Percentiles rank a stretch among this genome's conserved stretches.
Evolutionary conservation across 1,139 yeast genomes (phyloP).

Genomic region (Geotrichum cucujoidarum): DNA sequence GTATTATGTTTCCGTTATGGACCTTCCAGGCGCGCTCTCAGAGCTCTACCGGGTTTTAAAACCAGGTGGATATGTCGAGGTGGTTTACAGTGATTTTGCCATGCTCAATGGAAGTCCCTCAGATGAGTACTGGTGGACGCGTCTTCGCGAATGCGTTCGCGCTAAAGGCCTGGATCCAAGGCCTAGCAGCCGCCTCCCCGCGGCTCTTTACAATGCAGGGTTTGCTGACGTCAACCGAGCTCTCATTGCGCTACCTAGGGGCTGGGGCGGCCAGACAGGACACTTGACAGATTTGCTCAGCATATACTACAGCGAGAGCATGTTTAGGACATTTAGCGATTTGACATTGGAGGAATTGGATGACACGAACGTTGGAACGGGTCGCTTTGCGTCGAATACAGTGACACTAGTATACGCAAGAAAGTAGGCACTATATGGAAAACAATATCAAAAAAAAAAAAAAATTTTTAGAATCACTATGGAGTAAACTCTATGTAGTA

Average conservation of each 20-base stretch:
- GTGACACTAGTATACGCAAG: background rate
- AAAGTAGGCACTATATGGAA: too few relatives aligned
- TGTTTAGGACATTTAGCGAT: slow-evolving; percentile 29
- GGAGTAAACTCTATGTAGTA: background rate
- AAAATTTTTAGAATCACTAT: too few relatives aligned
- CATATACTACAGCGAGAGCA: slow-evolving; percentile 30
- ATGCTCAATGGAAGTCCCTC: slow-evolving; percentile 23
- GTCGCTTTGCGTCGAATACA: background rate
- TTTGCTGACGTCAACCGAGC: slow-evolving; percentile 32
- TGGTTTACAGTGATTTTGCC: slow-evolving; percentile 34
- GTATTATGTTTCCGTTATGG: slow-evolving; percentile 31
- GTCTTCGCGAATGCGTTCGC: slow-evolving; percentile 27
- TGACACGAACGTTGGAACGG: background rate
- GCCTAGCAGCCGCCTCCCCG: slow-evolving; percentile 31
- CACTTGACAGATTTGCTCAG: slow-evolving; percentile 32
- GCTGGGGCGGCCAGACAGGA: slow-evolving; percentile 36
- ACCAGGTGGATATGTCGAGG: slow-evolving; percentile 40
- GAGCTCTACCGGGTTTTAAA: slow-evolving; percentile 40
- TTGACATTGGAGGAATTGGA: slow-evolving; percentile 27
- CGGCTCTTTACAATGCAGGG: slow-evolving; percentile 32
- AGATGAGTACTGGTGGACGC: slow-evolving; percentile 27
- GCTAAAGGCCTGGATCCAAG: slow-evolving; percentile 34
- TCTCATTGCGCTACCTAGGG: slow-evolving; percentile 31
- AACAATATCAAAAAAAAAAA: too few relatives aligned
- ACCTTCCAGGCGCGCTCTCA: slow-evolving; percentile 37